phyloP scores from a whole-genome alignment of 495 filamentous ascomycete genomes.

The Wilcoxina mikolae region DNA sequence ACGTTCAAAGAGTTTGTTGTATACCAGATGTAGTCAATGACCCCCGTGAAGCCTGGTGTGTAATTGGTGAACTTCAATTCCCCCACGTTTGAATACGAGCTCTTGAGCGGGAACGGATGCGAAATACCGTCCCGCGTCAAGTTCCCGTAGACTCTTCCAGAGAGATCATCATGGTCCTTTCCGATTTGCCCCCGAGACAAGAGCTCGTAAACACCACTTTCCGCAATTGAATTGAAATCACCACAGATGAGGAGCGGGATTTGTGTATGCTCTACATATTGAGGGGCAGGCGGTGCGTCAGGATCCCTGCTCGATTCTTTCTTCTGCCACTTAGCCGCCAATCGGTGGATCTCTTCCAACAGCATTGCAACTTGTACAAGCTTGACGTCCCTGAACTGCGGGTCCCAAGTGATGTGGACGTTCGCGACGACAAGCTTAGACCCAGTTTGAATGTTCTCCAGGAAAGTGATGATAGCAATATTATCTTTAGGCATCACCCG shows the following conservation, averaged over 20 bases:
- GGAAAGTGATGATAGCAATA: constrained; percentile 75
- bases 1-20: constrained; percentile 81
- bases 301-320: constrained; percentile 47
- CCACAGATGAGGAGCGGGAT: constrained; percentile 86
- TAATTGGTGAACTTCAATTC: constrained; percentile 92
- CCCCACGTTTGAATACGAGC: constrained; percentile 57
- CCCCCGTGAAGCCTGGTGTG: constrained; percentile 73
- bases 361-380: constrained; percentile 85
- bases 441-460: constrained; percentile 80
- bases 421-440: constrained; percentile 82
- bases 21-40: constrained; percentile 97
- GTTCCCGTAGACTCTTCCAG: constrained; percentile 63
- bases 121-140: constrained; percentile 82
- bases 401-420: constrained; percentile 89
- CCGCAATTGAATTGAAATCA: constrained; percentile 81
- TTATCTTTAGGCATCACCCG: constrained; percentile 95
- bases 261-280: constrained; percentile 65
- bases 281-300: constrained; percentile 41
- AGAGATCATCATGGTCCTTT: constrained; percentile 61
- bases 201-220: constrained; percentile 78
- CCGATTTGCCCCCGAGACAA: constrained; percentile 58
- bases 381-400: constrained; percentile 79
- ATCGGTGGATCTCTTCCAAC: constrained; percentile 72
- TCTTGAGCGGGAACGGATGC: constrained; percentile 87
- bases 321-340: constrained; percentile 61